A percentile compares a stretch with the other conserved stretches of the same genome.
Evolutionary conservation across 2,329 filamentous ascomycete species (phyloP).

Genomic region (Microascus cirrosus): DNA sequence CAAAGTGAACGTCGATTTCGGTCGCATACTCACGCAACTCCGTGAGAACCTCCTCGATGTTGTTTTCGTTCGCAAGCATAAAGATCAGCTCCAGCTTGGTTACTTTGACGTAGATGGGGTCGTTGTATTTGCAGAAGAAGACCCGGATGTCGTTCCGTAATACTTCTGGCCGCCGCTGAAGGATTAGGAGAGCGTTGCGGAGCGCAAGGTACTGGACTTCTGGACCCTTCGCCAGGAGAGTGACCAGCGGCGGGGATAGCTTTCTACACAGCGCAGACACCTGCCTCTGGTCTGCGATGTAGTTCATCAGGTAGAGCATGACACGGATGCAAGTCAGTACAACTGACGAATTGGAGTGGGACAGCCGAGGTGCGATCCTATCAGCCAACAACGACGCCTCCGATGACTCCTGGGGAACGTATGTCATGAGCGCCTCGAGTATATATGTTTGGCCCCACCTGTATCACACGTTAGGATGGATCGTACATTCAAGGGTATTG

Average conservation of each 20-base stretch:
- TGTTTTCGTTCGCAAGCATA: slow-evolving; percentile 92
- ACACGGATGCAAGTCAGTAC: slow-evolving; percentile 94
- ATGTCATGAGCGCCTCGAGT: slow-evolving; percentile 93
- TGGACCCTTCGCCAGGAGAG: slow-evolving; percentile 85
- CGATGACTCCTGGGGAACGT: slow-evolving; percentile 81
- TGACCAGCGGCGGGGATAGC: slow-evolving; percentile 88
- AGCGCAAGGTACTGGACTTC: slow-evolving; percentile 98
- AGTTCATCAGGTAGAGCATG: slow-evolving; percentile 97
- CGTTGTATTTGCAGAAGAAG: slow-evolving; percentile 99
- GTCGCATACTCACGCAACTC: slow-evolving; percentile 95
- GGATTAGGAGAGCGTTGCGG: slow-evolving; percentile 83
- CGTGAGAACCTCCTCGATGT: slow-evolving; percentile 89
- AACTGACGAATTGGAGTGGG: slow-evolving; percentile 93
- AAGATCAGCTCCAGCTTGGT: slow-evolving; percentile 98
- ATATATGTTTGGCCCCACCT: slow-evolving; percentile 99
- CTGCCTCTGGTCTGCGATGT: slow-evolving; percentile 85
- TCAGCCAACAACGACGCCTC: slow-evolving; percentile 88
- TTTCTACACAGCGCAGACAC: slow-evolving; percentile 82
- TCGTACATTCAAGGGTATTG: not conserved
- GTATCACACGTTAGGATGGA: slow-evolving; percentile 8
- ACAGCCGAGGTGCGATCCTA: slow-evolving; percentile 86
- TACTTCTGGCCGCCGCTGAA: slow-evolving; percentile 87
- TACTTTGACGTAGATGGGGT: slow-evolving; percentile 98
- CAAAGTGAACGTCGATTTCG: slow-evolving; percentile 97
- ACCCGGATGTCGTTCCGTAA: slow-evolving; percentile 93